Evolutionary conservation across 1,284 basidiomycete genomes (phyloP).

Genomic region (Paramarasmius palmivorus): DNA sequence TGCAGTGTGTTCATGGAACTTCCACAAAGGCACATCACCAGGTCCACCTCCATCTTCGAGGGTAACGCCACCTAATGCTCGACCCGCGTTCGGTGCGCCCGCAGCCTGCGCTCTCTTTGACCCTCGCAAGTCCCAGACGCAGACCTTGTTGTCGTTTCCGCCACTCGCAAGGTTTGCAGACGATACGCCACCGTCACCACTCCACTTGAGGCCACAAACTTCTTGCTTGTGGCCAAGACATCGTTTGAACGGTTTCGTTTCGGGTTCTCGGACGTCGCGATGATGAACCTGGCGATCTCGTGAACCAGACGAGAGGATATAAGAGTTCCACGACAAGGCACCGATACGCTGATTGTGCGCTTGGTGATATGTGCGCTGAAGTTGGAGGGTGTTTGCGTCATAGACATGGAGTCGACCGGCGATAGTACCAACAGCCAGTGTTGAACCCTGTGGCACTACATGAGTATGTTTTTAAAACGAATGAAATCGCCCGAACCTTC

Average conservation of each 20-base stretch:
- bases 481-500: conserved; percentile 63
- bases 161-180: conserved; percentile 87
- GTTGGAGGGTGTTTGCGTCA: conserved; percentile 81
- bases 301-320: conserved; percentile 89
- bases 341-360: conserved; percentile 92
- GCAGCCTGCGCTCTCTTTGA: conserved; percentile 43
- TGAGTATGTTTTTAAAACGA: too few species aligned
- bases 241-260: conserved; percentile 72
- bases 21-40: conserved; percentile 72
- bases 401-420: conserved; percentile 91
- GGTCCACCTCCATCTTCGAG: conserved; percentile 39
- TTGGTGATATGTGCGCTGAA: conserved; percentile 83
- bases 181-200: conserved; percentile 54
- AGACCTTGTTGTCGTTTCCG: conserved; percentile 98
- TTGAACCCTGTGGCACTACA: conserved; percentile 62
- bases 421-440: conserved; percentile 91
- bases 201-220: conserved; percentile 97
- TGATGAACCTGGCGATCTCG: conserved; percentile 91
- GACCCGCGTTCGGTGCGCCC: conserved; percentile 21
- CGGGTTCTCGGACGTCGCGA: conserved; percentile 83
- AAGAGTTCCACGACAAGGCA: conserved; percentile 91
- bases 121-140: conserved; percentile 88
- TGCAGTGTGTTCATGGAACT: conserved; percentile 95
- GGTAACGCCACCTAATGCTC: conserved; percentile 28
- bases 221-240: conserved; percentile 91